These are phyloP conservation scores for Suhomyces chickasaworum DNA, from an alignment of 1,139 yeast species.

Conservation along the genomic window DNA sequence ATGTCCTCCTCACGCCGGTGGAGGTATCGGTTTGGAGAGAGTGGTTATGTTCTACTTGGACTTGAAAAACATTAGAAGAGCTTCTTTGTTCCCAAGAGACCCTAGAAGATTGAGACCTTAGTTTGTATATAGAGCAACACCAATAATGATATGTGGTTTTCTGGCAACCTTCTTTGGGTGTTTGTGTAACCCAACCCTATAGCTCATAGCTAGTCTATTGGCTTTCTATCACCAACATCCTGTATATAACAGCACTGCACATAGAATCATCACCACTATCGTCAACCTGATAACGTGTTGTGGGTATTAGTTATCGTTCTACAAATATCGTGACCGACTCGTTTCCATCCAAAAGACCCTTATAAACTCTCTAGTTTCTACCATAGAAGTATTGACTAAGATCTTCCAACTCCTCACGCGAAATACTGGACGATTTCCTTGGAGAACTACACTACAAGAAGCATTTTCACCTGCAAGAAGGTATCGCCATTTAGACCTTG, in stretches of 20 bases:
- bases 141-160: not conserved
- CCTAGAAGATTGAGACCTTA: constrained; percentile 91
- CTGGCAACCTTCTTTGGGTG: not conserved
- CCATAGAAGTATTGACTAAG: not conserved
- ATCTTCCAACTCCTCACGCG: not conserved
- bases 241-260: too few relatives aligned
- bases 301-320: not conserved
- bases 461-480: not conserved
- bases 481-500: not conserved
- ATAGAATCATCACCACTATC: not conserved
- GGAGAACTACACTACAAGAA: not conserved
- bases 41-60: constrained; percentile 98
- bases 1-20: constrained; percentile 99
- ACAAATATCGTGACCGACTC: not conserved
- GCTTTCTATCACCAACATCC: not conserved
- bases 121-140: constrained; percentile 3
- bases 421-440: not conserved
- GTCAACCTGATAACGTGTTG: constrained; percentile 2
- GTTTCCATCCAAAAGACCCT: not conserved
- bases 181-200: not conserved
- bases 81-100: constrained; percentile 98
- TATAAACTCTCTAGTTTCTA: not conserved
- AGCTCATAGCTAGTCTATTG: not conserved
- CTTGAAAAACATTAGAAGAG: constrained; percentile 95
- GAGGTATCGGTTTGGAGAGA: constrained; percentile 98